A percentile compares a stretch with the other conserved stretches of the same genome.
Conservation (phyloP, 768 basidiomycete genomes). For the Infundibulicybe gibba region DNA sequence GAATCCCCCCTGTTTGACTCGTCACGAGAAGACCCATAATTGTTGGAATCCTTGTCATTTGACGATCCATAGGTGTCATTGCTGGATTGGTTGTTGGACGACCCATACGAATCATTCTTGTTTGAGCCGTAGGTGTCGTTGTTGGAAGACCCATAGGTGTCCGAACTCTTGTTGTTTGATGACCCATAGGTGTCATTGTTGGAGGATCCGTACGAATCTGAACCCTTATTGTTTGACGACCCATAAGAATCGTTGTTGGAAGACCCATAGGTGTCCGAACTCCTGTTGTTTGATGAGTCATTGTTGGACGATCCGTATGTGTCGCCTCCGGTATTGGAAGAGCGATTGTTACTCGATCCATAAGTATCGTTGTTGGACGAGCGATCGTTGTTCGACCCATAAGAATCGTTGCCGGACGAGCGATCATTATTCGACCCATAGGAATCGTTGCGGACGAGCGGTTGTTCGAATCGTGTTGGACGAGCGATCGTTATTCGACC, state of each 20-base stretch:
- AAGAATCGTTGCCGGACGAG: slow-evolving; percentile 8
- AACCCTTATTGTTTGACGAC: slow-evolving; percentile 18
- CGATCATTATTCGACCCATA: slow-evolving; percentile 10
- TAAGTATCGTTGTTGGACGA: too few relatives aligned
- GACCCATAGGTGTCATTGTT: too few relatives aligned
- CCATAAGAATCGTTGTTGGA: too few relatives aligned
- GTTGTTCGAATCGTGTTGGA: slow-evolving; percentile 8
- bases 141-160: too few relatives aligned
- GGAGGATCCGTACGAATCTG: slow-evolving; percentile 20
- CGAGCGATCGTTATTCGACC: slow-evolving; percentile 7
- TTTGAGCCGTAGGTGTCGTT: too few relatives aligned
- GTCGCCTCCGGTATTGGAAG: too few relatives aligned
- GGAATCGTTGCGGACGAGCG: too few relatives aligned
- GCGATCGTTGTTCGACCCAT: too few relatives aligned
- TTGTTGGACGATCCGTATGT: slow-evolving; percentile 1
- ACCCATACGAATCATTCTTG: slow-evolving; percentile 14
- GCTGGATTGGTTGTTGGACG: too few relatives aligned
- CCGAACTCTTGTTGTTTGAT: too few relatives aligned
- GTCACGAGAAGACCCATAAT: slow-evolving; percentile 6
- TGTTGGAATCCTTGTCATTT: not conserved
- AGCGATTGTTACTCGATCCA: too few relatives aligned
- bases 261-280: slow-evolving; percentile 11
- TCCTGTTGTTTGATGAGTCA: too few relatives aligned
- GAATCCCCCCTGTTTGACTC: slow-evolving; percentile 5
- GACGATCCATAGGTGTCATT: not conserved